phyloP scores from a whole-genome alignment of 305 asterid species.

The Vinca major region DNA sequence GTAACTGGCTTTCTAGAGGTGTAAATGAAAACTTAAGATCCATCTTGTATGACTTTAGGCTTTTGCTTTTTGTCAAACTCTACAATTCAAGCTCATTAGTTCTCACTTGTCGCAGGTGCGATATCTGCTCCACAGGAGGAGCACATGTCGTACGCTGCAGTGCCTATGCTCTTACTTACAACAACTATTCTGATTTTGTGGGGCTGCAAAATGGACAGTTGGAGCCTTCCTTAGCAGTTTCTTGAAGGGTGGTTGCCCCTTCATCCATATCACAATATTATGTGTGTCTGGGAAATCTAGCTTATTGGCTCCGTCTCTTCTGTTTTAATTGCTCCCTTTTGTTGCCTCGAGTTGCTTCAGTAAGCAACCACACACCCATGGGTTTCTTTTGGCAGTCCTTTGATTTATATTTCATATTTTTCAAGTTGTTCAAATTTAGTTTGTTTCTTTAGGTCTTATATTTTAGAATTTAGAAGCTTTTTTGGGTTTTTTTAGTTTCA shows the following conservation, averaged over 20 bases:
- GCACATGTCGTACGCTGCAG: slow-evolving; percentile 99
- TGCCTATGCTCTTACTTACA: slow-evolving; percentile 80
- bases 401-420: slow-evolving; percentile 11
- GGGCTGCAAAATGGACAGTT: slow-evolving; percentile 92
- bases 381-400: slow-evolving; percentile 35
- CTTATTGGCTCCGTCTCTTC: slow-evolving; percentile 77
- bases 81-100: slow-evolving; percentile 54
- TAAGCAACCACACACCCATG: slow-evolving; percentile 82
- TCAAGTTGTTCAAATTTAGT: slow-evolving; percentile 7
- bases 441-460: slow-evolving; percentile 15
- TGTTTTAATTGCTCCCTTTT: slow-evolving; percentile 76
- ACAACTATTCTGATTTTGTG: slow-evolving; percentile 78
- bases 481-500: slow-evolving; percentile 4
- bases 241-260: slow-evolving; percentile 70
- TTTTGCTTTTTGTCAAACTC: slow-evolving; percentile 26
- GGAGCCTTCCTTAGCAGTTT: slow-evolving; percentile 83
- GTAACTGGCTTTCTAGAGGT: slow-evolving; percentile 5
- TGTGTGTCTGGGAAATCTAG: slow-evolving; percentile 75
- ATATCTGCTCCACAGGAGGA: slow-evolving; percentile 99
- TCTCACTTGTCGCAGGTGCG: slow-evolving; percentile 99
- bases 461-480: slow-evolving; percentile 14
- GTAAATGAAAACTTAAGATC: slow-evolving; percentile 13
- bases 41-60: slow-evolving; percentile 12
- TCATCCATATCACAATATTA: slow-evolving; percentile 62
- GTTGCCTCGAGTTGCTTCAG: slow-evolving; percentile 94